Conservation (phyloP, 768 basidiomycete species). For the Rhodotorula diobovata region DNA sequence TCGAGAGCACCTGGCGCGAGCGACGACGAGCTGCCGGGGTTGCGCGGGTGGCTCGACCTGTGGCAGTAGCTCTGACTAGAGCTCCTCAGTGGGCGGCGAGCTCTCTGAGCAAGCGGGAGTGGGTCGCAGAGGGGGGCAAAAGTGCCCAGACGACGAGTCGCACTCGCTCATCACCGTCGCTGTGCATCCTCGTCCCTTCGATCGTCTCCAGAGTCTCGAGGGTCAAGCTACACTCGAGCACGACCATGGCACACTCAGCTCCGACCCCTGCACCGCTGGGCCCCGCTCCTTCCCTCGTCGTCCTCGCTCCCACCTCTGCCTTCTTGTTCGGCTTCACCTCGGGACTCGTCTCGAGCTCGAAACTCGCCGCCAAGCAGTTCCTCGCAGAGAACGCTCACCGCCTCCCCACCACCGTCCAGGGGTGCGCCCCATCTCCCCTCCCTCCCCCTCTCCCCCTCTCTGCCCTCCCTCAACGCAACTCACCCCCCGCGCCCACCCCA, state of each 20-base stretch:
- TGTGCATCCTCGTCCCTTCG: too few relatives aligned
- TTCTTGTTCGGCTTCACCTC: conserved; percentile 39
- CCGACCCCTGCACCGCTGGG: background rate
- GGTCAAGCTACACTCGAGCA: too few relatives aligned
- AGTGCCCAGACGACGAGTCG: too few relatives aligned
- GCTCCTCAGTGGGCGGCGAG: too few relatives aligned
- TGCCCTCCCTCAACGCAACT: background rate
- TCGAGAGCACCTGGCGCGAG: too few relatives aligned
- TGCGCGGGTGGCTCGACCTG: background rate
- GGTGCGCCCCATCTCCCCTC: conserved; percentile 45
- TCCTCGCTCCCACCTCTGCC: conserved; percentile 24
- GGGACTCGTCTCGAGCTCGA: conserved; percentile 59
- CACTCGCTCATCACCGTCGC: too few relatives aligned
- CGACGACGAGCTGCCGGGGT: background rate
- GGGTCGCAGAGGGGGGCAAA: background rate
- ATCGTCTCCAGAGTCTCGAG: too few relatives aligned
- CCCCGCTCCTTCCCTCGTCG: background rate
- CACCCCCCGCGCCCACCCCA: too few relatives aligned
- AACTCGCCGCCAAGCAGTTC: conserved; percentile 68
- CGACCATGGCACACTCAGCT: background rate
- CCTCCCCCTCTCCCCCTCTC: background rate
- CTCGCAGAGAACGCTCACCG: conserved; percentile 91
- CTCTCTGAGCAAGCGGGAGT: too few relatives aligned
- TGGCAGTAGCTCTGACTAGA: background rate
- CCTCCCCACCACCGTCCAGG: conserved; percentile 73